Base-by-base conservation (phyloP, 257 asterid species). In the Solanum lycopersicoides region DNA sequence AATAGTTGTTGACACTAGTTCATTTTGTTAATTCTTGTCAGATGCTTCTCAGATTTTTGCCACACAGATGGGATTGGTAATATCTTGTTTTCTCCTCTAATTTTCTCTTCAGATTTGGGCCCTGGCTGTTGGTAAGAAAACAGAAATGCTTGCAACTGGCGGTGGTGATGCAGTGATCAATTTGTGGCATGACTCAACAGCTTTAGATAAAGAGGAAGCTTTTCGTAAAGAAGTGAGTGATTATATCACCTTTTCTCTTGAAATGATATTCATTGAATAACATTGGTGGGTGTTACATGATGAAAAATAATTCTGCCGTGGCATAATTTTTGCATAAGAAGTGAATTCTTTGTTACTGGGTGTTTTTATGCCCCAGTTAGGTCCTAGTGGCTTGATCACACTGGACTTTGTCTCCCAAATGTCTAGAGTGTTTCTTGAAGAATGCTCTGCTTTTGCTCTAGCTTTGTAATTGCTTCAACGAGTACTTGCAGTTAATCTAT, bases 121-220 rank as follows among this genome's bases (percentile, higher is more conserved):
- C 71, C 88, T 96, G 93, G 98, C 99, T 80, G 88, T 97, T 73
- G 98, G 99, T 84, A 96, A 92, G 94, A 89, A 91, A 90, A 96
- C 99, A 68, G 99, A 97, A 91, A 91, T 97, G 98, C 92, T 97
- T 89, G 98, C 96, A 34, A 96, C 99, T 7, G 99, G 99, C 69
- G 98, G 99, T 14, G 94, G 95, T 86, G 99, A 96, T 91, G 98
- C 98, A 82, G 96, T 96, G 56, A 92, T 97, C 88, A 96, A 94
- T 90, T 90, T 97, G 92, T 97, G 99, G 99, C 96, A 94, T 2
- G 99, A 97, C 89, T 97, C 97, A n/a, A 97, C 99, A 9, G 93
- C 96, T 85, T 94, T 89, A 23, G 99, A 97, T 30, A 94, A 93
- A 89, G 98, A 95, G 92, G 99, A 93, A 92, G 98, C 95, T 87